These are phyloP conservation scores for Volvox carteri DNA, from an alignment of 163 green algal species.

Conservation along the genomic window DNA sequence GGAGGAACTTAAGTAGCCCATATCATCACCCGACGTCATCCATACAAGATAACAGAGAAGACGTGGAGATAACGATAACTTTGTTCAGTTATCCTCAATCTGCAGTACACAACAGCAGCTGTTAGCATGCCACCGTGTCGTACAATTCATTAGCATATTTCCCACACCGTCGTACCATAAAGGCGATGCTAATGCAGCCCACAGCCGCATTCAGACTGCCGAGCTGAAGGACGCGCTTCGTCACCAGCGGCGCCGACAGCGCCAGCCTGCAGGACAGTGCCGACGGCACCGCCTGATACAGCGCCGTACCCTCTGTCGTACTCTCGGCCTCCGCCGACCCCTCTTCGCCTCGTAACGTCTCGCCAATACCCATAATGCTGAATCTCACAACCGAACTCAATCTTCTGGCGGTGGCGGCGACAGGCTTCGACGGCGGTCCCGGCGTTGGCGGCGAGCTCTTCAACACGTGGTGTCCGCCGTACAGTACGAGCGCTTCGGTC, in stretches of 20 bases:
- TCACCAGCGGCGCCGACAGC: constrained; percentile 8
- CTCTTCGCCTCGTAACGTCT: background rate
- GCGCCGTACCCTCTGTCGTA: background rate
- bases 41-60: too few relatives aligned
- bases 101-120: too few relatives aligned
- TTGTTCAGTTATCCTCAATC: too few relatives aligned
- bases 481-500: background rate
- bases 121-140: too few relatives aligned
- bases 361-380: background rate
- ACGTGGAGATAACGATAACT: too few relatives aligned
- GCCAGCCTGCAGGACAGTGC: constrained; percentile 11
- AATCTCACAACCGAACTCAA: background rate
- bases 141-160: too few relatives aligned
- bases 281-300: constrained; percentile 42
- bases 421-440: background rate
- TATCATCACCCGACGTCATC: too few relatives aligned
- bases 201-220: background rate
- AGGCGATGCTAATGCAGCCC: constrained; percentile 20
- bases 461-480: constrained; percentile 17
- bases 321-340: background rate
- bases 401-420: background rate
- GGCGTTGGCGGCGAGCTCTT: background rate
- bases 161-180: too few relatives aligned
- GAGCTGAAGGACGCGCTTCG: constrained; percentile 7
- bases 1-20: too few relatives aligned